phyloP scores from a whole-genome alignment of 176 grass and related monocot genomes.

The Oryza coarctata region DNA sequence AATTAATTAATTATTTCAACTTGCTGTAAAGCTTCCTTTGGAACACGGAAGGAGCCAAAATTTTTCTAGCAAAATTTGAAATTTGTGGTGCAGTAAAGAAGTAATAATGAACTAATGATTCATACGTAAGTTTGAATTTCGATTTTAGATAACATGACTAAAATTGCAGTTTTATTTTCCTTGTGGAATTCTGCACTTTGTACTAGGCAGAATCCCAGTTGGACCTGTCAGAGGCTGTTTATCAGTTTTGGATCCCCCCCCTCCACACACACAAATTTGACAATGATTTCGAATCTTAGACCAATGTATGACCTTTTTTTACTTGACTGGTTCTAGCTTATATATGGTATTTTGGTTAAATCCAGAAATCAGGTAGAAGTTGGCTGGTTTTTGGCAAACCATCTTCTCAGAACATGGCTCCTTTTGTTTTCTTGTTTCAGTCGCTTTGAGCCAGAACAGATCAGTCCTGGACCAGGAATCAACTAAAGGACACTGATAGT shows the following conservation, averaged over 20 bases:
- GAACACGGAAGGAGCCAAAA: not conserved
- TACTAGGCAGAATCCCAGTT: no score
- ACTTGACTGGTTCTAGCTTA: not conserved
- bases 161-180: not conserved
- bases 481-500: conserved; percentile 51
- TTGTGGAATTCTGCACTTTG: not conserved
- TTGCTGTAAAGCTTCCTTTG: not conserved
- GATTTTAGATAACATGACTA: not conserved
- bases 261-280: no score
- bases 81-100: not conserved
- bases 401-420: conserved; percentile 19
- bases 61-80: conserved; percentile 1
- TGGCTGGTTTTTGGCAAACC: no score
- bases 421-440: conserved; percentile 42
- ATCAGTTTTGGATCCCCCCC: no score
- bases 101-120: not conserved
- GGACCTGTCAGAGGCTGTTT: no score
- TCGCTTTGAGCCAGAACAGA: conserved; percentile 89
- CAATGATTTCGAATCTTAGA: not conserved
- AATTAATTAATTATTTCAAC: conserved; percentile 9
- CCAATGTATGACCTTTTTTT: not conserved
- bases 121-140: not conserved
- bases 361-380: not conserved
- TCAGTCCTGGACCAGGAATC: conserved; percentile 51
- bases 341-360: not conserved